Base-by-base conservation (phyloP, 768 basidiomycete species). In the Xanthoconium stramineum region DNA sequence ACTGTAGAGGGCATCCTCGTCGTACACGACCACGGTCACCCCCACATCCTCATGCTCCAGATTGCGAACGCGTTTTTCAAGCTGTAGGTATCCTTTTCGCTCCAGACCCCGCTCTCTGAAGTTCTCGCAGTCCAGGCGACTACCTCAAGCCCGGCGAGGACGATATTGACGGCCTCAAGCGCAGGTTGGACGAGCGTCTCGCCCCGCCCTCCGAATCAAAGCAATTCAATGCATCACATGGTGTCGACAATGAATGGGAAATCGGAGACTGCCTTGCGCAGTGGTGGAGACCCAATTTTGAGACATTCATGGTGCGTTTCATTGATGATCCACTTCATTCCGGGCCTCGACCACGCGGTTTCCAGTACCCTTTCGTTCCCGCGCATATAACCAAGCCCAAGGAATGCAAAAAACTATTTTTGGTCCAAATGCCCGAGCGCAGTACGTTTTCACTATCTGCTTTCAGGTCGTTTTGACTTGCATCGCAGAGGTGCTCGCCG, bases 51-150 rank as follows among this genome's bases (percentile, higher is more conserved):
- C 61, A 94, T 98, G 88, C 82, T 98, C 6, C 97, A 98, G 69
- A 97, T 99, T 68, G 97, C 95, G 20, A 98, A 97, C 71, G 94
- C 94, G 15, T 99, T 98, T 74, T 98, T 98, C 82, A 98, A 98
- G 73, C 84, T 99, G 93, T 94, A 65, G 65, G 89, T 78, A n/a
- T 42, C 32, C 13, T 9, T 28, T 40, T 17, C 0, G 15, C 15
- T 13, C 24, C 13, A 14, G 3, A 30, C 1, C 36, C 12, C 32
- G 43, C 32, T 6, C 8, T 40, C 11, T 46, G 40, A 51, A 5
- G 12, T 6, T 9, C 29, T 44, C 33, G 17, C 58, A 95, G 94
- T 14, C 97, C 97, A 5, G 97, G 97, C n/a, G 94, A 98, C 74
- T 98, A 98, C 74, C 85, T 99, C 56, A 94, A 94, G 68, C 96